Percentiles rank a stretch among this genome's conserved stretches.
phyloP scores from a whole-genome alignment of 2,329 filamentous ascomycete genomes.

The Camptophora hylomeconis region DNA sequence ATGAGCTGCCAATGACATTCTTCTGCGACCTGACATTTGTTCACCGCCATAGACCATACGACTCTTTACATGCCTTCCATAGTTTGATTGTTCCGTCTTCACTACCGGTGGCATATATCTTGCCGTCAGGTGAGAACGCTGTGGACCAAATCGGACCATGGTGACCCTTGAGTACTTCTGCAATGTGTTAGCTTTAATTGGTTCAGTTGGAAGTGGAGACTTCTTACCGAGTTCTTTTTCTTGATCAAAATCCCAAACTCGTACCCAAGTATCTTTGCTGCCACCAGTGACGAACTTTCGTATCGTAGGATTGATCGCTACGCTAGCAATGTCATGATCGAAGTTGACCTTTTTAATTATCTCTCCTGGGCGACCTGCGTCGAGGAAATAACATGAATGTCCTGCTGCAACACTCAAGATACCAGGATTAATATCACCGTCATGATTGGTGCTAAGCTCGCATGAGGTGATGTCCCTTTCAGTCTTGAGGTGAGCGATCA shows the following conservation, averaged over 20 bases:
- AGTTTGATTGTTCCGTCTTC: constrained; percentile 97
- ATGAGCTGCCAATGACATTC: too few species aligned
- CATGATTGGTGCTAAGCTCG: constrained; percentile 62
- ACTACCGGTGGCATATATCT: constrained; percentile 88
- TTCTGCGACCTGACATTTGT: too few species aligned
- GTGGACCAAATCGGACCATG: constrained; percentile 97
- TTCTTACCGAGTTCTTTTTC: constrained; percentile 60
- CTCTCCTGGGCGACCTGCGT: constrained; percentile 54
- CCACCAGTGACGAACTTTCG: constrained; percentile 82
- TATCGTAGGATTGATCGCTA: constrained; percentile 70
- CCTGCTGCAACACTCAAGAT: constrained; percentile 87
- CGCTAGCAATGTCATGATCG: constrained; percentile 77
- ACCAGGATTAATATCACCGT: constrained; percentile 52
- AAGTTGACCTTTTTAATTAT: constrained; percentile 69
- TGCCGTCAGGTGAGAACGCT: constrained; percentile 87
- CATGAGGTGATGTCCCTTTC: constrained; percentile 83
- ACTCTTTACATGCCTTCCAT: constrained; percentile 54
- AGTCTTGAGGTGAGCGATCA: constrained; percentile 63
- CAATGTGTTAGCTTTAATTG: constrained; percentile 14
- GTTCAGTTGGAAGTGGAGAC: constrained; percentile 4
- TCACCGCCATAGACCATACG: constrained; percentile 53
- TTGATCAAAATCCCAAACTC: constrained; percentile 79
- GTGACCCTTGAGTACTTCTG: constrained; percentile 89
- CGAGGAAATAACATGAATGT: constrained; percentile 86
- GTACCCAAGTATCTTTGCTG: constrained; percentile 90